Evolutionary conservation across 108 stramenopile species (phyloP).

Genomic region (Asterionellopsis glacialis): DNA sequence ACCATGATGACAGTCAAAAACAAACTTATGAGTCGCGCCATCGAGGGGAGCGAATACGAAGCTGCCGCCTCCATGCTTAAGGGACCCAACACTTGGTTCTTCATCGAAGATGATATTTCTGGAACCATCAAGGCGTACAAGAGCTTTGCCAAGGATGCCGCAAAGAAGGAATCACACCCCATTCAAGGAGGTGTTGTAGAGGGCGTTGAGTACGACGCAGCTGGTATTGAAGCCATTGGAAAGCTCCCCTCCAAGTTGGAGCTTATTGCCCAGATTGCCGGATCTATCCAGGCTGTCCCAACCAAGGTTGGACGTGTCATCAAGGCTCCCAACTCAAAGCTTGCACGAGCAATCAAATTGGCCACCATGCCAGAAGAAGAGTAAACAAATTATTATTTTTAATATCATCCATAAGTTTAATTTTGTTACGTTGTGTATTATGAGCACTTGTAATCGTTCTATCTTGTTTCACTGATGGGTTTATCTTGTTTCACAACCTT

Average conservation of each 20-base stretch:
- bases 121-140: conserved; percentile 81
- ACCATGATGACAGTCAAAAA: conserved; percentile 87
- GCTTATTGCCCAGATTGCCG: conserved; percentile 86
- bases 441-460: background rate
- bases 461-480: too few relatives aligned
- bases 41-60: conserved; percentile 77
- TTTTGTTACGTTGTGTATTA: background rate
- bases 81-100: conserved; percentile 94
- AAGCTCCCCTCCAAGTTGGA: conserved; percentile 89
- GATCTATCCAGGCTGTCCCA: conserved; percentile 88
- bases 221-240: conserved; percentile 77
- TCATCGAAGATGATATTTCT: conserved; percentile 88
- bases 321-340: conserved; percentile 80
- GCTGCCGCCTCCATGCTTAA: conserved; percentile 44
- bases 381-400: background rate
- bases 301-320: conserved; percentile 91
- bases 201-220: conserved; percentile 66
- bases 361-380: conserved; percentile 36
- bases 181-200: conserved; percentile 83
- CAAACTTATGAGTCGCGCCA: conserved; percentile 83
- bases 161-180: conserved; percentile 59
- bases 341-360: conserved; percentile 88
- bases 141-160: conserved; percentile 63
- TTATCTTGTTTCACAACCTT: too few relatives aligned
- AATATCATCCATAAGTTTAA: background rate